Base-by-base conservation (phyloP, 257 asterid genomes). In the Verbena officinalis region DNA sequence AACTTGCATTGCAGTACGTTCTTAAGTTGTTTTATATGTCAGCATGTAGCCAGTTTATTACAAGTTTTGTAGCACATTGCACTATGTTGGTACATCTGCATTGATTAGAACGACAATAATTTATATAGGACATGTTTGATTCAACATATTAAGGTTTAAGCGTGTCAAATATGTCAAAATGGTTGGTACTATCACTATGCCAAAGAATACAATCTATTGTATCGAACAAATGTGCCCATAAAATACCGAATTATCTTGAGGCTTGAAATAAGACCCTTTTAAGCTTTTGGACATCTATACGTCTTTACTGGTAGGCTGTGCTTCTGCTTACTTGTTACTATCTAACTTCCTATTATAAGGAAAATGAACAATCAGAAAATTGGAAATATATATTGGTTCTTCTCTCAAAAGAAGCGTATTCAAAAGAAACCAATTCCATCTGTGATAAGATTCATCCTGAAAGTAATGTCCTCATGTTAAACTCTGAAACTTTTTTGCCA, bases 41-140 rank as follows among this genome's bases (percentile, higher is more conserved):
- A 24, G 30, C 9, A 53, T 62, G 44, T 67, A 34, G 31, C 55
- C 31, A 68, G 46, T 60, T 33, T 30, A 14, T 39, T n/a, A 1
- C 55, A 33, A 12, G 53, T 55, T 36, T 3, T 34, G 65, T 55
- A 12, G 62, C 64, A 31, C 8, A 13, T 53, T 8, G 9, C 27
- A 60, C 16, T 33, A 53, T 9, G 6, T 9, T 12, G 60, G 55
- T 21, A 42, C 10, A 10, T 10, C 36, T 20, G 36, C 57, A 20
- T 48, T 42, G 38, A 27, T 36, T 24, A 7, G 20, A 17, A 57
- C 12, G 39, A 9, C 2, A 33, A 42, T 22, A 11, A 42, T 42
- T 4, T 40, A 42, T 9, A 11, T 31, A 27, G 33, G 33, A 2
- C 5, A 27, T 5, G 4, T 27, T 27, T 27, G n/a, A 27, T 27